Base-by-base conservation (phyloP, 352 stramenopile species). In the Thraustochytrium striatum region DNA sequence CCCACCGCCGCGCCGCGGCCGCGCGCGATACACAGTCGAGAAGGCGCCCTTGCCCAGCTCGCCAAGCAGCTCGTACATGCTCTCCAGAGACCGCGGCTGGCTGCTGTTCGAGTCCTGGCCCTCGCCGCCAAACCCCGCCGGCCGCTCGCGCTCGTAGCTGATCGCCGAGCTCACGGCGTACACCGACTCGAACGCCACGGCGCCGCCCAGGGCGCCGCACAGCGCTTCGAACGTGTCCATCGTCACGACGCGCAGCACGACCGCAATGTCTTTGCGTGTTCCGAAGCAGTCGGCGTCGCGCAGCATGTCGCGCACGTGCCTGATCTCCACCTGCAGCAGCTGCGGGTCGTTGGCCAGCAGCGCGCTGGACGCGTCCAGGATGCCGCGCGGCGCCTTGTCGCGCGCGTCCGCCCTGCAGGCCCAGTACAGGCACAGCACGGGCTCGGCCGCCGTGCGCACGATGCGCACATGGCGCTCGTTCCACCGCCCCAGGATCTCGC, bases 41-140 rank as follows among this genome's bases (percentile, higher is more conserved):
- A 81, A 79, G n/a, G 69, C 69, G 28, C 69, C 69, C 0, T 38
- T 16, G 39, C 69, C 69, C 19, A 79, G 69, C 38, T 79, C 69
- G 16, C 69, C 69, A 5, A 75, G 47, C 1, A 79, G 55, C 30
- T 50, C 32, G 33, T 35, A 79, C 35, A 53, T 21, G 13, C 13
- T n/a, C n/a, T 79, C 69, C 5, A 79, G 38, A n/a, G n/a, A n/a
- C 25, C 52, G 53, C 25, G 25, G 44, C 33, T 75, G n/a, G 0
- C 25, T 25, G 7, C 59, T 55, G 16, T 70, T 41, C 59, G 53
- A 7, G 25, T 36, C 7, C 25, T 36, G 53, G 5, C 13, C 53
- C 7, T 36, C 53, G 5, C 25, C 5, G 7, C 53, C 32, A 61
- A 21, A 0, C 53, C 53, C 32, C 25, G 53, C 7, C 9, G 53